Percentiles rank a stretch among this genome's conserved stretches.
These are phyloP conservation scores for Cordyceps pruinosa DNA, from an alignment of 2,329 filamentous ascomycete species.

Conservation along the genomic window DNA sequence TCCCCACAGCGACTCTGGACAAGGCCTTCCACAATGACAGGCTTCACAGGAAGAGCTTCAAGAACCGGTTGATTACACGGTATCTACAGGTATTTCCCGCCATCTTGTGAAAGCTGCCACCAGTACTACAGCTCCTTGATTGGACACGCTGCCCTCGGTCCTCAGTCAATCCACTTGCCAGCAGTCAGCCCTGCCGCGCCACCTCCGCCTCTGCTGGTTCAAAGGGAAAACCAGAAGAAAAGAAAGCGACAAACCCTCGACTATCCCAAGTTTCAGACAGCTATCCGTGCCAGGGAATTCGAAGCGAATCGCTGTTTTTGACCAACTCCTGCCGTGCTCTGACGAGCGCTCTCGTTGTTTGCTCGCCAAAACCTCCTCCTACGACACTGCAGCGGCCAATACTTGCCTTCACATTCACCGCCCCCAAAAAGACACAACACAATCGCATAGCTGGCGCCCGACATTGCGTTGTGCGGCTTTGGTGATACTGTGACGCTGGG, in stretches of 20 bases:
- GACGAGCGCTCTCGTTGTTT: background rate
- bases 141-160: conserved; percentile 4
- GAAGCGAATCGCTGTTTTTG: background rate
- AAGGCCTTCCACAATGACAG: background rate
- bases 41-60: conserved; percentile 7
- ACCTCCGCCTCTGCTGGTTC: background rate
- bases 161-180: background rate
- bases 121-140: background rate
- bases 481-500: background rate
- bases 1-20: background rate
- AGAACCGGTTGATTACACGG: conserved; percentile 4
- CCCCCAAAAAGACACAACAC: conserved; percentile 3
- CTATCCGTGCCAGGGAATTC: background rate
- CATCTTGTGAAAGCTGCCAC: conserved; percentile 10
- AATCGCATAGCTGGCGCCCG: conserved; percentile 5
- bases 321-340: background rate
- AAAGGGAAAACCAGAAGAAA: background rate
- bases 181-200: background rate
- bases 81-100: background rate
- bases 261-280: background rate
- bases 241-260: background rate
- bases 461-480: background rate
- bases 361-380: background rate
- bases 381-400: background rate
- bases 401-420: background rate